These are phyloP conservation scores for Aureobasidium sp. DNA, from an alignment of 2,329 filamentous ascomycete genomes.

Conservation along the genomic window DNA sequence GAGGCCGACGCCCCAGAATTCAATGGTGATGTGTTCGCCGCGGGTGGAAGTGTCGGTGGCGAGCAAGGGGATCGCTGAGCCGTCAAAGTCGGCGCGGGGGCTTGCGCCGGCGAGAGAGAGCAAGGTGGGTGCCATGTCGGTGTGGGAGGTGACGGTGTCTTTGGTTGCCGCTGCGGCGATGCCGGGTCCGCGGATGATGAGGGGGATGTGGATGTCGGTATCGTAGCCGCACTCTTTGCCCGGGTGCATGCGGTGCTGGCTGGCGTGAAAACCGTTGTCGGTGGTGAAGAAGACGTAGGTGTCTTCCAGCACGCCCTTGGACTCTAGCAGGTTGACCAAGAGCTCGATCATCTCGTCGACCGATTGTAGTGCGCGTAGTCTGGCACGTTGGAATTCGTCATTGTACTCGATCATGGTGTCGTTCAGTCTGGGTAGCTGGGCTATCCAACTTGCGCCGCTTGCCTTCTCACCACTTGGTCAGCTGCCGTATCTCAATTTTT, in stretches of 20 bases:
- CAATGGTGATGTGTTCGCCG: constrained; percentile 39
- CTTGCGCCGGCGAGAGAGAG: constrained; percentile 33
- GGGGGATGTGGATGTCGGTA: constrained; percentile 51
- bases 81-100: constrained; percentile 48
- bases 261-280: constrained; percentile 53
- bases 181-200: constrained; percentile 51
- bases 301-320: constrained; percentile 31
- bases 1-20: constrained; percentile 33
- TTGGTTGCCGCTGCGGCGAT: constrained; percentile 35
- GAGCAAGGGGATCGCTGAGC: constrained; percentile 40
- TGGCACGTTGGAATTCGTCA: constrained; percentile 44
- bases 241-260: constrained; percentile 49
- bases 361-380: constrained; percentile 44
- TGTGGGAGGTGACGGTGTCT: constrained; percentile 50
- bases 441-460: constrained; percentile 42
- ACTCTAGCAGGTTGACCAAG: constrained; percentile 36
- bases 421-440: constrained; percentile 33
- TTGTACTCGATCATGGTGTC: constrained; percentile 37
- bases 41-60: constrained; percentile 15
- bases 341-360: constrained; percentile 48
- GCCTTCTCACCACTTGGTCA: constrained; percentile 17
- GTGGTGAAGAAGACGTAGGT: constrained; percentile 54
- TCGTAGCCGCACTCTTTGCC: constrained; percentile 52
- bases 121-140: constrained; percentile 55
- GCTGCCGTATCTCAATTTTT: neutral